A percentile compares a stretch with the other conserved stretches of the same genome.
Evolutionary conservation across 306 rosid species (phyloP).

Genomic region (Vigna nakashimae): DNA sequence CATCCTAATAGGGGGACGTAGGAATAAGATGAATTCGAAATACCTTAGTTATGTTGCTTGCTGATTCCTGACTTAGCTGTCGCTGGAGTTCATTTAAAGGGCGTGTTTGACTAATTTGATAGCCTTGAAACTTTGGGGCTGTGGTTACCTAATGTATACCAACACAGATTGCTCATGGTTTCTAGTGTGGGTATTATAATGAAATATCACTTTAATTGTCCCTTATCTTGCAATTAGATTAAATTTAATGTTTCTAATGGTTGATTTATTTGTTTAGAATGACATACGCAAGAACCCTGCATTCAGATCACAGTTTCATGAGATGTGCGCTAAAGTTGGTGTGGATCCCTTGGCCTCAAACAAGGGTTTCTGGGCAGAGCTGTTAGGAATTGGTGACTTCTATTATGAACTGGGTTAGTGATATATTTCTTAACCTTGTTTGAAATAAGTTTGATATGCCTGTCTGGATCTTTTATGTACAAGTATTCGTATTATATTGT

Average conservation of each 20-base stretch:
- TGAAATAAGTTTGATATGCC: slow-evolving; percentile 24
- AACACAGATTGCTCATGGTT: slow-evolving; percentile 13
- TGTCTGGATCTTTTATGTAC: not conserved
- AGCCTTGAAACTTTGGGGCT: slow-evolving; percentile 1
- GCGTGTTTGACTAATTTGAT: not conserved
- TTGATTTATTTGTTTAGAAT: slow-evolving; percentile 60
- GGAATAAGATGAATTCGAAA: slow-evolving; percentile 1
- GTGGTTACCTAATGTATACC: slow-evolving; percentile 16
- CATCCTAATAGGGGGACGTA: not conserved
- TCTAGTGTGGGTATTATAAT: slow-evolving; percentile 20
- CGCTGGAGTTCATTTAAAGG: slow-evolving; percentile 5
- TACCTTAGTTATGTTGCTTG: not conserved
- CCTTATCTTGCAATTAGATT: slow-evolving; percentile 7
- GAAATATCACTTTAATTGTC: slow-evolving; percentile 3
- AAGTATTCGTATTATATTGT: slow-evolving; percentile 16
- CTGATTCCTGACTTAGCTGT: slow-evolving; percentile 22
- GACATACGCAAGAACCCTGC: slow-evolving; percentile 98
- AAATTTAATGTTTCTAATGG: slow-evolving; percentile 18
- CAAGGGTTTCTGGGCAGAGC: slow-evolving; percentile 99
- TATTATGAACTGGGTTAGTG: slow-evolving; percentile 94
- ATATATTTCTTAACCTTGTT: slow-evolving; percentile 44
- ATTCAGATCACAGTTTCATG: slow-evolving; percentile 95
- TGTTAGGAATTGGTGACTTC: slow-evolving; percentile 93
- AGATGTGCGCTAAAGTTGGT: slow-evolving; percentile 97
- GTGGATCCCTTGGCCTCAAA: slow-evolving; percentile 97